phyloP scores from a whole-genome alignment of 257 asterid species.

The Capsicum baccatum region DNA sequence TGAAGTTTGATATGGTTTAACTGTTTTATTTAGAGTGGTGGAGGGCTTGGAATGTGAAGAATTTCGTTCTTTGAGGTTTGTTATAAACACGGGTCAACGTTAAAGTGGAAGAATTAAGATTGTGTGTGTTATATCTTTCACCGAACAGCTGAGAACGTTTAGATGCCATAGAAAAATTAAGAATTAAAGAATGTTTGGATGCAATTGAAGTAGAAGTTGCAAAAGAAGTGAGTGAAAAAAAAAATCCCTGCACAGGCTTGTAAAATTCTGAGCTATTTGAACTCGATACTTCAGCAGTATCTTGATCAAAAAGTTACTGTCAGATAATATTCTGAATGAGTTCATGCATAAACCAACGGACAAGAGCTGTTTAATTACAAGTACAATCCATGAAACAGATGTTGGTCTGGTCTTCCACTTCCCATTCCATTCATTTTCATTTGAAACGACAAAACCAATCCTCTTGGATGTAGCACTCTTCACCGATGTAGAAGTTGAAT shows the following conservation, averaged over 20 bases:
- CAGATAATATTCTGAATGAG: not conserved
- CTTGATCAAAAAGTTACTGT: not conserved
- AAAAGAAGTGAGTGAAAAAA: not conserved
- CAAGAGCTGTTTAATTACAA: not conserved
- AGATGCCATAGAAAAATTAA: not conserved
- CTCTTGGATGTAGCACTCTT: not conserved
- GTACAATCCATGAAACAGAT: not conserved
- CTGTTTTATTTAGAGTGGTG: not conserved
- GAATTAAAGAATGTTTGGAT: not conserved
- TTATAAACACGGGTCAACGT: not conserved
- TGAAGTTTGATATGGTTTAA: not conserved
- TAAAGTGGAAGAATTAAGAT: not conserved
- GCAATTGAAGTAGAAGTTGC: not conserved
- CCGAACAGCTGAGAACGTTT: not conserved
- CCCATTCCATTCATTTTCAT: not conserved
- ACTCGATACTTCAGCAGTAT: not conserved
- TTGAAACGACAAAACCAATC: not conserved
- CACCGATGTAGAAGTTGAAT: not conserved
- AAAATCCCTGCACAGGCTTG: not conserved
- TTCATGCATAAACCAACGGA: not conserved
- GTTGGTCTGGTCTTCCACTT: conserved; percentile 21
- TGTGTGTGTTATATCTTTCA: not conserved
- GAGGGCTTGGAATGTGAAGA: not conserved
- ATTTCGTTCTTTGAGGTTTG: not conserved
- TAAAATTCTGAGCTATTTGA: not conserved